Evolutionary conservation across 441 rosid genomes (phyloP), one percentile per base, ranked within the genome.

Genomic region (Mallotus japonicus): DNA sequence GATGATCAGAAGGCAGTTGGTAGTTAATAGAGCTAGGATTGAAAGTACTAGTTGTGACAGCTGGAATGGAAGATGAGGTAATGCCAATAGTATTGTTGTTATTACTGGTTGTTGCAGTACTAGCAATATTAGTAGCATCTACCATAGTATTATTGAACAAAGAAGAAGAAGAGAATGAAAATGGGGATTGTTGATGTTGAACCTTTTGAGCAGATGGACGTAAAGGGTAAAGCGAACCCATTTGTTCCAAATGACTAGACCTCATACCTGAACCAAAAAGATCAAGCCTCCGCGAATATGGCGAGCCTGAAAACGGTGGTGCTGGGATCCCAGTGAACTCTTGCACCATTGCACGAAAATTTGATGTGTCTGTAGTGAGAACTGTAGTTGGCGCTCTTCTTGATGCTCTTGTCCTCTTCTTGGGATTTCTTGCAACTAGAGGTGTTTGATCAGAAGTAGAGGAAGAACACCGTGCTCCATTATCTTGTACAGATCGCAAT

Each of bases 341-440:
- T 79, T 93, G 98, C 73, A 93, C 98, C 92, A 91, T 93, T 67
- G 92, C 87, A 77, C 97, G 77, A 77, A 93, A 93, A 78, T 93
- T 93, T n/a, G 93, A 85, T 5, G 97, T 87, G 88, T 91, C 94
- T 42, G 98, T 93, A 32, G 93, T 87, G 46, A 93, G 87, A 75
- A 93, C 89, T 0, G 98, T 91, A 50, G 98, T 93, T 0, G 96
- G 96, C 4, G 98, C 98, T 44, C 96, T 78, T 70, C 98, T 87
- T 6, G 98, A 90, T 12, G 97, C 94, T 77, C 97, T 86, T 0
- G 98, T 84, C 69, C 98, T 76, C 84, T 93, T 93, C 84, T 87
- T 90, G 17, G 97, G 89, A 81, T 92, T 93, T 80, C 87, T 80
- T 2, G 74, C 50, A 24, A 70, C 74, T 8, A 68, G 75, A 20